A percentile compares a stretch with the other conserved stretches of the same genome.
Conservation (phyloP, 176 grass and related monocot species). For the Paspalum vaginatum region DNA sequence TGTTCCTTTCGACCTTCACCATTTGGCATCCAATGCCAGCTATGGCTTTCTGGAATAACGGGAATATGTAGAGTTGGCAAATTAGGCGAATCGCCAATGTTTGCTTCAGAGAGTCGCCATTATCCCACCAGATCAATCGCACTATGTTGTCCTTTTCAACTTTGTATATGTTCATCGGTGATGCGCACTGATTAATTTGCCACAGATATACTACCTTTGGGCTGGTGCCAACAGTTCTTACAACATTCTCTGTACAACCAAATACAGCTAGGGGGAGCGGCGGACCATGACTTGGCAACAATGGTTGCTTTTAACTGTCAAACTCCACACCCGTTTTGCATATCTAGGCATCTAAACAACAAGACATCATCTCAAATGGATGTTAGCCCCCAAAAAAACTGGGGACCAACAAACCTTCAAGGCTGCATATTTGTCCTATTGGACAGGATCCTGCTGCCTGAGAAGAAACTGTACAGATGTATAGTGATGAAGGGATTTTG, state of each 20-base stretch:
- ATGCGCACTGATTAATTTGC: not conserved
- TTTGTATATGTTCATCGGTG: not conserved
- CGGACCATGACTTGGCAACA: constrained; percentile 42
- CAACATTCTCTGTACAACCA: constrained; percentile 45
- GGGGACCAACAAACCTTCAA: constrained; percentile 36
- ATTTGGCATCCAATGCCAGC: no score
- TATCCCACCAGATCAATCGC: no score
- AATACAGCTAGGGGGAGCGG: constrained; percentile 5
- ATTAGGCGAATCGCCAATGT: no score
- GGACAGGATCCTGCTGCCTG: constrained; percentile 47
- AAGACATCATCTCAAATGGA: constrained; percentile 50
- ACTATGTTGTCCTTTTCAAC: no score
- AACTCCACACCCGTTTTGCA: not conserved
- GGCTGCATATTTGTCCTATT: constrained; percentile 32
- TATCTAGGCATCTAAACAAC: constrained; percentile 44
- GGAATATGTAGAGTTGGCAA: no score
- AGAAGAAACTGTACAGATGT: constrained; percentile 67
- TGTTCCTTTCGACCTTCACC: no score
- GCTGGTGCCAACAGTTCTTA: not conserved
- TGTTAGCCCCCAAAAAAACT: constrained; percentile 39
- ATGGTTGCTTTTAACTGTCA: constrained; percentile 61
- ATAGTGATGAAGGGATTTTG: constrained; percentile 60
- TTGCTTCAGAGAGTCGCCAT: no score
- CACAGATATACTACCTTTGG: constrained; percentile 20
- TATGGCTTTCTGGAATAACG: no score